A percentile compares a stretch with the other conserved stretches of the same genome.
Conservation (phyloP, 495 filamentous ascomycete species). For the Glarea lozoyensis region DNA sequence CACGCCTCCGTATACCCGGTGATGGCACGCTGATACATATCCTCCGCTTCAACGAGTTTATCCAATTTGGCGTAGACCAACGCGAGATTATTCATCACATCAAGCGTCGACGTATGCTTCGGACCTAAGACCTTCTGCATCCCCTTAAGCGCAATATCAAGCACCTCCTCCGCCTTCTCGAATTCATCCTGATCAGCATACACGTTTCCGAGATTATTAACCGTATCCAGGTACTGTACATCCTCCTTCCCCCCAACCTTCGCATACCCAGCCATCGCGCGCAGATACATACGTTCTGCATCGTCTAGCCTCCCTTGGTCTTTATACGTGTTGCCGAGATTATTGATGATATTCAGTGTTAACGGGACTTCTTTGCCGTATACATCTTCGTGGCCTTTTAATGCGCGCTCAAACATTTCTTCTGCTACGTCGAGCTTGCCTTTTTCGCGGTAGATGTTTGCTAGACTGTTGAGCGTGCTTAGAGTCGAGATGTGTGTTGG, state of each 20-base stretch:
- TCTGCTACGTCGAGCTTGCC: constrained; percentile 24
- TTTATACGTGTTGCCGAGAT: constrained; percentile 16
- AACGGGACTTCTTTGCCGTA: constrained; percentile 26
- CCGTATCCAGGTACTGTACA: constrained; percentile 24
- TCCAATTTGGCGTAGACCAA: constrained; percentile 11
- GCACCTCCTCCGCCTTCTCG: constrained; percentile 24
- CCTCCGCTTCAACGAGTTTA: constrained; percentile 18
- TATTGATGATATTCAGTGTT: constrained; percentile 23
- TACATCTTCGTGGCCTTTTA: constrained; percentile 26
- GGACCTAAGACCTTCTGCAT: constrained; percentile 28
- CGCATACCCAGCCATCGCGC: constrained; percentile 29
- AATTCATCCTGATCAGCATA: constrained; percentile 23
- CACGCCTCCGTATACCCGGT: constrained; percentile 25
- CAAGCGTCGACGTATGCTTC: constrained; percentile 19
- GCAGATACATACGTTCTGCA: constrained; percentile 24
- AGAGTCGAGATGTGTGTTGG: constrained; percentile 31
- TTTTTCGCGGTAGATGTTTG: constrained; percentile 12
- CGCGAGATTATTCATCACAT: not conserved
- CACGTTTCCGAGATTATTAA: constrained; percentile 21
- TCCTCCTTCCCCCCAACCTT: constrained; percentile 28
- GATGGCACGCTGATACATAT: constrained; percentile 24
- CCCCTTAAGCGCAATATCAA: constrained; percentile 25
- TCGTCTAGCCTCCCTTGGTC: constrained; percentile 20
- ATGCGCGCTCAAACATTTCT: constrained; percentile 23
- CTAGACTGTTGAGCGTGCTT: constrained; percentile 29